Evolutionary conservation across 768 basidiomycete genomes (phyloP).

Genomic region (Sistotremastrum niveocremeum): DNA sequence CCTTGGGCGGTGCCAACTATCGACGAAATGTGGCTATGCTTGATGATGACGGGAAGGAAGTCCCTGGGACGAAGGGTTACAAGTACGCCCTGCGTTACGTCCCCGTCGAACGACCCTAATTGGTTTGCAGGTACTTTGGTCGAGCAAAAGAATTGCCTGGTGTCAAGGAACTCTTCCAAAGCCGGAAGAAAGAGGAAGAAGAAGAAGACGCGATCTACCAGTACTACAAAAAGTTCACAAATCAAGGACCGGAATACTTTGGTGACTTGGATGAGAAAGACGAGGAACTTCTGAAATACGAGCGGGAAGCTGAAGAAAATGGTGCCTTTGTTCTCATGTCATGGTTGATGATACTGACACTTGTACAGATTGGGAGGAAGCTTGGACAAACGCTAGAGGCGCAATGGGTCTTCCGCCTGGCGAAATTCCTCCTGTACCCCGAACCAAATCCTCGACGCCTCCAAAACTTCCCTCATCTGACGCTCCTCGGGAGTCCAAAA

Average conservation of each 20-base stretch:
- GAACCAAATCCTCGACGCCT: slow-evolving; percentile 10
- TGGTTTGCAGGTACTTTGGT: slow-evolving; percentile 70
- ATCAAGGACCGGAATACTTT: slow-evolving; percentile 80
- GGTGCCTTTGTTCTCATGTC: slow-evolving; percentile 30
- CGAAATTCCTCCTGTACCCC: slow-evolving; percentile 38
- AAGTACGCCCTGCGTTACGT: slow-evolving; percentile 41
- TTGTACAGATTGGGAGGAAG: slow-evolving; percentile 51
- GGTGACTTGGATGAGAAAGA: slow-evolving; percentile 80
- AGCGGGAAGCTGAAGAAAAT: slow-evolving; percentile 56
- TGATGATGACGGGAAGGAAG: slow-evolving; percentile 91
- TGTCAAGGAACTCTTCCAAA: slow-evolving; percentile 86
- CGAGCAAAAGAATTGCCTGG: slow-evolving; percentile 93
- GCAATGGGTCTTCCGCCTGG: slow-evolving; percentile 38
- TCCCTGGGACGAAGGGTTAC: slow-evolving; percentile 94
- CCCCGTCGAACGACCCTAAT: not conserved
- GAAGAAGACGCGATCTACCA: slow-evolving; percentile 70
- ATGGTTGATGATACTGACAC: not conserved
- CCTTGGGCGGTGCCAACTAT: slow-evolving; percentile 91
- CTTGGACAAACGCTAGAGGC: slow-evolving; percentile 39
- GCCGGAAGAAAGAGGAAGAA: slow-evolving; percentile 73
- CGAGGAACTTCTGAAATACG: slow-evolving; percentile 53
- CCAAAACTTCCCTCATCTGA: slow-evolving; percentile 12
- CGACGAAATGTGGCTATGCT: slow-evolving; percentile 86
- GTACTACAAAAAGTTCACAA: slow-evolving; percentile 79
- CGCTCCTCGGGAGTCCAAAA: slow-evolving; percentile 26